phyloP scores from a whole-genome alignment of 2,329 filamentous ascomycete species.

The Xylariales sp. region DNA sequence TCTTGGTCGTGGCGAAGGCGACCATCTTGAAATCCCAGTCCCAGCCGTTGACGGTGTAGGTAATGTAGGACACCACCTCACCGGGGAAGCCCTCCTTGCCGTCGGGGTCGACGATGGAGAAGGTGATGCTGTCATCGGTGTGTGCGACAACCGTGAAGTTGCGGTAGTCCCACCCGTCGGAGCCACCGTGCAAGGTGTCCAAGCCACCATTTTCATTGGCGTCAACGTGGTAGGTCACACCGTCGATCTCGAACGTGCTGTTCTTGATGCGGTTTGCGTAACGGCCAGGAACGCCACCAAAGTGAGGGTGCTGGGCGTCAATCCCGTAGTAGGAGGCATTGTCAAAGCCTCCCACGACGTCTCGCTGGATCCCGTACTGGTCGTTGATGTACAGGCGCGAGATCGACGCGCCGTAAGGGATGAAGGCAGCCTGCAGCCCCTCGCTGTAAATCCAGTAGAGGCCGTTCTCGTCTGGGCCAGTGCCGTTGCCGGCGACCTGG shows the following conservation, averaged over 20 bases:
- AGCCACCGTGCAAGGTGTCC: constrained; percentile 66
- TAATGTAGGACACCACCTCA: constrained; percentile 69
- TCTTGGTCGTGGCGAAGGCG: constrained; percentile 65
- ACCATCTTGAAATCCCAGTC: constrained; percentile 72
- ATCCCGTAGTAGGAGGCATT: constrained; percentile 67
- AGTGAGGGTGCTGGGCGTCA: constrained; percentile 64
- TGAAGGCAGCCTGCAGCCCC: constrained; percentile 64
- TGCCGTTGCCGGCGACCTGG: constrained; percentile 17
- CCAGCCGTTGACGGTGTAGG: constrained; percentile 63
- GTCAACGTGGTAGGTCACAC: constrained; percentile 50
- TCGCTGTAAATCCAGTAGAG: constrained; percentile 70
- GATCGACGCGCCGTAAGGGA: constrained; percentile 71
- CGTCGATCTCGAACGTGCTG: constrained; percentile 66
- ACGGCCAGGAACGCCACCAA: constrained; percentile 68
- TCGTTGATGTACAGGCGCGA: constrained; percentile 69
- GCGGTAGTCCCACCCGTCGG: constrained; percentile 70
- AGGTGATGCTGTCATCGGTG: constrained; percentile 65
- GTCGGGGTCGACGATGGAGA: constrained; percentile 68
- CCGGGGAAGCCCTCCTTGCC: constrained; percentile 76
- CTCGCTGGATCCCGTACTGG: constrained; percentile 61
- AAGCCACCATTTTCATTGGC: constrained; percentile 62
- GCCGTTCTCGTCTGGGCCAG: constrained; percentile 50
- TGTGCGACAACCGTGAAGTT: constrained; percentile 74
- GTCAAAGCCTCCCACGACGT: constrained; percentile 71
- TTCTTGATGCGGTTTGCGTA: constrained; percentile 83